These are phyloP conservation scores for Zalaria obscura DNA, from an alignment of 2,329 filamentous ascomycete genomes.

Conservation along the genomic window DNA sequence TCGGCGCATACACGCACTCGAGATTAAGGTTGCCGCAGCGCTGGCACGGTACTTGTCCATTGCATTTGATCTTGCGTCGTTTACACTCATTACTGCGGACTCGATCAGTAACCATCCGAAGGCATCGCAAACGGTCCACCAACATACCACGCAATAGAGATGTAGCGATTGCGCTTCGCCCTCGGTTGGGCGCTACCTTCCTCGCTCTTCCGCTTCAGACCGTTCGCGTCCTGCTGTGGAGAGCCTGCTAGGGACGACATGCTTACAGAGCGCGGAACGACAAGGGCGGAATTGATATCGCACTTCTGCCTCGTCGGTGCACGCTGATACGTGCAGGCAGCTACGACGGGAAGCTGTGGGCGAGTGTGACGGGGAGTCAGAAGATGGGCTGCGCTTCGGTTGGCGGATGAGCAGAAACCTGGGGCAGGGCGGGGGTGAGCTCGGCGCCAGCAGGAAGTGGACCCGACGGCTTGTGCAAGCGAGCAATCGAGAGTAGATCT, in stretches of 20 bases:
- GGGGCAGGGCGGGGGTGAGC: too few relatives aligned
- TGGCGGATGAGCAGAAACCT: background rate
- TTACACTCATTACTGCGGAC: constrained; percentile 47
- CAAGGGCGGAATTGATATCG: too few relatives aligned
- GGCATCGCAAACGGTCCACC: background rate
- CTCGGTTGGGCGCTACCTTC: constrained; percentile 32
- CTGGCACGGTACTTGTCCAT: constrained; percentile 50
- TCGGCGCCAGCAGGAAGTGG: too few relatives aligned
- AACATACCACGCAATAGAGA: constrained; percentile 50
- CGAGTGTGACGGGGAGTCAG: too few relatives aligned
- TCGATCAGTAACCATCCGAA: constrained; percentile 3
- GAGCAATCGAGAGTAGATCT: too few relatives aligned
- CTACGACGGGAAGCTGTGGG: too few relatives aligned
- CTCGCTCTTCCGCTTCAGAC: constrained; percentile 28
- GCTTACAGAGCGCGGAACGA: background rate
- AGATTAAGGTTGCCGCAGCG: constrained; percentile 50
- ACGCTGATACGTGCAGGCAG: too few relatives aligned
- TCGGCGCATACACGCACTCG: constrained; percentile 51
- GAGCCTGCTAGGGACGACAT: background rate
- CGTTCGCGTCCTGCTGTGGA: background rate
- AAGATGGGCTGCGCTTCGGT: background rate
- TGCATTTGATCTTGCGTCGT: constrained; percentile 54
- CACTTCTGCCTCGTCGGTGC: too few relatives aligned
- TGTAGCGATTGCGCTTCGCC: constrained; percentile 52
- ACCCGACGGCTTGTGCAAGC: too few relatives aligned